Conservation (phyloP, 169 alveolate species). For the Plasmodium blacklocki region DNA sequence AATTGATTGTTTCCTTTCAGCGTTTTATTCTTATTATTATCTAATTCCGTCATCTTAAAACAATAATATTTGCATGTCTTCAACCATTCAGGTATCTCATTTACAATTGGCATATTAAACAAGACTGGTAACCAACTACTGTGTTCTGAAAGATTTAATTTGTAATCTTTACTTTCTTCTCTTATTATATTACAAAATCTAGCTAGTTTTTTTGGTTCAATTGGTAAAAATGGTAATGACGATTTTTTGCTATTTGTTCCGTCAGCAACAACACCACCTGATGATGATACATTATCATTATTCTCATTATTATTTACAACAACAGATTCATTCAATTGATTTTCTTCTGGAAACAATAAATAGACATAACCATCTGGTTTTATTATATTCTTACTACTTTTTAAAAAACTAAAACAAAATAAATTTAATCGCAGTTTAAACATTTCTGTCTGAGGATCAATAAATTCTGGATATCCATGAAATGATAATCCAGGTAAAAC, state of each 20-base stretch:
- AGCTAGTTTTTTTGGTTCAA: constrained; percentile 78
- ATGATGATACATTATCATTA: not conserved
- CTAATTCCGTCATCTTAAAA: constrained; percentile 54
- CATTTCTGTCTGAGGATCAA: constrained; percentile 79
- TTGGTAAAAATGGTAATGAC: constrained; percentile 64
- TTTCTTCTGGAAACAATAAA: constrained; percentile 76
- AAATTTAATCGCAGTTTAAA: constrained; percentile 78
- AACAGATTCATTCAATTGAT: not conserved
- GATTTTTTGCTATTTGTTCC: constrained; percentile 9
- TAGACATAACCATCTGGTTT: constrained; percentile 75
- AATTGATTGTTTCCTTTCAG: not conserved
- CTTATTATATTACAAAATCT: constrained; percentile 74
- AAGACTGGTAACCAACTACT: constrained; percentile 64
- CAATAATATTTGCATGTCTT: constrained; percentile 70
- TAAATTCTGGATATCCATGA: constrained; percentile 78
- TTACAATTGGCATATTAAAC: constrained; percentile 66
- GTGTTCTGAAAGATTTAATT: constrained; percentile 34
- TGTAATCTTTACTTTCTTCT: constrained; percentile 51
- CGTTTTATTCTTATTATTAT: not conserved
- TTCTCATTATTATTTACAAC: constrained; percentile 6
- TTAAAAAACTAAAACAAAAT: constrained; percentile 80
- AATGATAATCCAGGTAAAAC: constrained; percentile 75
- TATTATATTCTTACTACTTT: constrained; percentile 74
- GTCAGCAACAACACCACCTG: not conserved
- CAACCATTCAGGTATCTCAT: constrained; percentile 72